Conservation (phyloP, 2,329 filamentous ascomycete genomes). For the Bertia moriformis region DNA sequence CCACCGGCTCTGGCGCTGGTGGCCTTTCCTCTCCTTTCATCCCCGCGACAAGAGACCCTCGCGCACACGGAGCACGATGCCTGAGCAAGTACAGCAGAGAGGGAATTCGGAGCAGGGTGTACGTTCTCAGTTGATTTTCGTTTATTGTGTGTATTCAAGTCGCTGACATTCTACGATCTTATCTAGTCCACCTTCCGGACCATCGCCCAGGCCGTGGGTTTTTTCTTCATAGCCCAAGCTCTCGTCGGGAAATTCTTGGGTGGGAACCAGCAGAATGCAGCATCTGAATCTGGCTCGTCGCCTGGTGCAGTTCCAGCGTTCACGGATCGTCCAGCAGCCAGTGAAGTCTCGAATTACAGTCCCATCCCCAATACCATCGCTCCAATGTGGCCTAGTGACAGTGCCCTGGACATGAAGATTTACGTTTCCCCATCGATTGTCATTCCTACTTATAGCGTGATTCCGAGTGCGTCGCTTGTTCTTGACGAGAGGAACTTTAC, state of each 20-base stretch:
- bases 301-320: background rate
- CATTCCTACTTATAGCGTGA: constrained; percentile 32
- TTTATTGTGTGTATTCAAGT: no score
- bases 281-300: background rate
- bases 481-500: constrained; percentile 47
- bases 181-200: background rate
- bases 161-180: no score
- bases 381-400: constrained; percentile 46
- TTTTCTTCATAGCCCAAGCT: background rate
- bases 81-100: background rate
- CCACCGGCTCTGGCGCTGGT: no score
- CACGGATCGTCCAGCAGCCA: background rate
- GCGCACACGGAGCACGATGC: background rate
- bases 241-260: background rate
- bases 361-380: constrained; percentile 32
- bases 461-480: constrained; percentile 31
- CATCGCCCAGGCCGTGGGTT: background rate
- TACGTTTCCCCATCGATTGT: constrained; percentile 44
- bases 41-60: background rate
- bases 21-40: background rate
- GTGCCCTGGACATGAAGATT: constrained; percentile 43
- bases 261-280: background rate
- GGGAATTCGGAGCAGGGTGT: background rate
- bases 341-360: background rate
- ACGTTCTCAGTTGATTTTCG: background rate